These are phyloP conservation scores for Phyllosticta citribraziliensis DNA, from an alignment of 2,329 filamentous ascomycete species.

Conservation along the genomic window DNA sequence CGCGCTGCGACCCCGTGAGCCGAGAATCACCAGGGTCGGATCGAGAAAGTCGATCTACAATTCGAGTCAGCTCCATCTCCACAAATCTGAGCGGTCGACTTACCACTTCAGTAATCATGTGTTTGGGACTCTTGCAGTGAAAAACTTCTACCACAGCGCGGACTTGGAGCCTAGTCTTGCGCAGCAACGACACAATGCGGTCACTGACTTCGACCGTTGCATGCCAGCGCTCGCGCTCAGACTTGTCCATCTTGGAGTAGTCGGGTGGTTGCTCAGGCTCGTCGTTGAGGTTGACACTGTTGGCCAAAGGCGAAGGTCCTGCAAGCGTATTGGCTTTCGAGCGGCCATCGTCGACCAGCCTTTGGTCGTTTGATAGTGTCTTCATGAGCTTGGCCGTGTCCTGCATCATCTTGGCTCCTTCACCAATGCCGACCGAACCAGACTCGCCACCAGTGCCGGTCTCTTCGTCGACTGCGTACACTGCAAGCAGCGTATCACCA, in stretches of 20 bases:
- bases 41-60: constrained; percentile 72
- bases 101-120: constrained; percentile 86
- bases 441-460: constrained; percentile 37
- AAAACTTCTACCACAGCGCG: constrained; percentile 91
- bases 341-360: constrained; percentile 16
- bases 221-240: constrained; percentile 69
- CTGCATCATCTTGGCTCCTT: constrained; percentile 64
- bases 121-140: constrained; percentile 95
- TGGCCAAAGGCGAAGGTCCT: constrained; percentile 25
- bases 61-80: not conserved
- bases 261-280: constrained; percentile 16
- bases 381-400: constrained; percentile 67
- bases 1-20: constrained; percentile 81
- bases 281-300: constrained; percentile 25
- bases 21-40: constrained; percentile 86
- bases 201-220: constrained; percentile 80
- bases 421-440: constrained; percentile 49
- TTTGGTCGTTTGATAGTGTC: constrained; percentile 42
- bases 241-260: constrained; percentile 33
- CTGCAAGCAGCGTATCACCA: constrained; percentile 84
- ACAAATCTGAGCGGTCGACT: constrained; percentile 20
- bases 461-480: constrained; percentile 92
- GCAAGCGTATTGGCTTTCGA: constrained; percentile 16
- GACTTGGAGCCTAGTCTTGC: constrained; percentile 87
- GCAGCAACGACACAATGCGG: constrained; percentile 70